A percentile compares a stretch with the other conserved stretches of the same genome.
These are phyloP conservation scores for Shiraia sp. DNA, from an alignment of 2,329 filamentous ascomycete genomes.

Conservation along the genomic window DNA sequence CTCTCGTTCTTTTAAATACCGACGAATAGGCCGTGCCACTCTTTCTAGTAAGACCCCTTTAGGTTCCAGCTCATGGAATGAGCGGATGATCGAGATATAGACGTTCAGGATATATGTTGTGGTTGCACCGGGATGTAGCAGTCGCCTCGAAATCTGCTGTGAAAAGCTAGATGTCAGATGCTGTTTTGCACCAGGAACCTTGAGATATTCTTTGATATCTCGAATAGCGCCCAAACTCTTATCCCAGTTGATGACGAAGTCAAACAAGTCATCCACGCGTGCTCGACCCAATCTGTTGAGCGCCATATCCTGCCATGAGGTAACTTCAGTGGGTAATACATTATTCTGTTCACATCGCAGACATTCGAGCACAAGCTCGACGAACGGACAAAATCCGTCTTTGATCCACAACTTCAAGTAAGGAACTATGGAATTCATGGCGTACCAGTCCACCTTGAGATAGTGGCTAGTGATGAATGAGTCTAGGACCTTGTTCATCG, in stretches of 20 bases:
- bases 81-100: conserved; percentile 78
- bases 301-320: conserved; percentile 72
- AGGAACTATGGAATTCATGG: conserved; percentile 59
- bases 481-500: conserved; percentile 69
- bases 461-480: conserved; percentile 66
- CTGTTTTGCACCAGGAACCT: conserved; percentile 68
- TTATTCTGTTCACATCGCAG: conserved; percentile 33
- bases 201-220: conserved; percentile 72
- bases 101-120: conserved; percentile 76
- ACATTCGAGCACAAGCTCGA: conserved; percentile 62
- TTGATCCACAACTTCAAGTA: conserved; percentile 70
- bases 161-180: conserved; percentile 73
- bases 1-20: conserved; percentile 76
- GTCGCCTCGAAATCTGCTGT: conserved; percentile 63
- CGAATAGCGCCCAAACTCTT: conserved; percentile 71
- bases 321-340: conserved; percentile 52
- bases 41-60: conserved; percentile 77
- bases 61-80: conserved; percentile 74
- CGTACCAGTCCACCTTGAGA: conserved; percentile 62
- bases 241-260: conserved; percentile 78
- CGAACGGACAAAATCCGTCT: conserved; percentile 66
- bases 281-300: conserved; percentile 69
- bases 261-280: conserved; percentile 73
- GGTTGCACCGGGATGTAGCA: conserved; percentile 76
- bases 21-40: conserved; percentile 71